A percentile compares a stretch with the other conserved stretches of the same genome.
Conservation (phyloP, 179 eudicot genomes). For the Gypsophila paniculata region DNA sequence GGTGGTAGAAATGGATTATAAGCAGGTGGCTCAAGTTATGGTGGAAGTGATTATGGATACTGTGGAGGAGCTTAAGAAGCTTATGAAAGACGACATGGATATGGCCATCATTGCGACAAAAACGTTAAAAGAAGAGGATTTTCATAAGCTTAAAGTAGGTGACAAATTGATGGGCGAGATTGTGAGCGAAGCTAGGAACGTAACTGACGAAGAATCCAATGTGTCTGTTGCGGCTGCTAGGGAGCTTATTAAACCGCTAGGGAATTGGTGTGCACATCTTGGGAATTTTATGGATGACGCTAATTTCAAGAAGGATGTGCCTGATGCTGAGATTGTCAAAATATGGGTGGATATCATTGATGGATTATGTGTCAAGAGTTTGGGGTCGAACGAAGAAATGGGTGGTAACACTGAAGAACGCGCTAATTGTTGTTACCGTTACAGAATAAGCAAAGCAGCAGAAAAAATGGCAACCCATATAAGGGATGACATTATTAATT, state of each 20-base stretch:
- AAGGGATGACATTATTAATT: not conserved
- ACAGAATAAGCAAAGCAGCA: slow-evolving; percentile 3
- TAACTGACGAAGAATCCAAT: no score
- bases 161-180: slow-evolving; percentile 5
- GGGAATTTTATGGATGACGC: slow-evolving; percentile 15
- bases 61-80: slow-evolving; percentile 7
- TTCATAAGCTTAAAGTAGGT: slow-evolving; percentile 1
- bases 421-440: no score
- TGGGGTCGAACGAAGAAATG: no score
- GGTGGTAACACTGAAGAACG: no score
- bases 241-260: no score
- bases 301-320: slow-evolving; percentile 10
- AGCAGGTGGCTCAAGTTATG: not conserved
- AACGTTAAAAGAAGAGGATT: not conserved
- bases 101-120: not conserved
- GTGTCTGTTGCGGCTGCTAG: no score
- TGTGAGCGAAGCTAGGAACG: not conserved
- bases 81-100: slow-evolving; percentile 5
- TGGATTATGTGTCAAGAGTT: no score
- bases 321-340: slow-evolving; percentile 5
- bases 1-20: slow-evolving; percentile 2
- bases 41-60: slow-evolving; percentile 15
- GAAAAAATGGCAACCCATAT: not conserved
- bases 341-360: not conserved
- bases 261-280: not conserved